Base-by-base conservation (phyloP, 768 basidiomycete species). In the Lentinula boryana region DNA sequence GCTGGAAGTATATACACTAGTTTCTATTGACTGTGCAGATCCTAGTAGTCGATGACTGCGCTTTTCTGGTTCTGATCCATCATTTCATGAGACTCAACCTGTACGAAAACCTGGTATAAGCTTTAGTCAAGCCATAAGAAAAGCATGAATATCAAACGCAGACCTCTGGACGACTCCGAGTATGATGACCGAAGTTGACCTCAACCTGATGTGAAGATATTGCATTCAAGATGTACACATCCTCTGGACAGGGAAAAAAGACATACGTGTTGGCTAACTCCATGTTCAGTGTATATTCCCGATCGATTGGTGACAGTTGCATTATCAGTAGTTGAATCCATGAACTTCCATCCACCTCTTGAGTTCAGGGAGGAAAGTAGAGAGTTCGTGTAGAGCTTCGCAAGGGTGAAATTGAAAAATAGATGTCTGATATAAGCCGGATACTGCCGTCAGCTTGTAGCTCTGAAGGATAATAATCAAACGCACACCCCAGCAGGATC, bases 361-460 rank as follows among this genome's bases (percentile, higher is more conserved):
- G 53, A 54, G 53, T 54, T 54, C 2, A 54, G 36, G n/a, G 53
- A 54, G 21, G 53, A 54, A 15, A 54, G 53, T 21, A 54, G 10
- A 54, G 53, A 33, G n/a, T 54, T 54, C 16, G 53, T 54, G 33
- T 54, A 54, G 4, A 54, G 35, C 12, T 54, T 54, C 13, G 53
- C 53, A 38, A 54, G 53, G n/a, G 53, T 54, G n/a, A 54, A 54
- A 13, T 54, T 54, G 35, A 54, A 54, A 18, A 54, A 54, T 18
- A 54, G 36, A 13, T 54, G 53, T n/a, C 53, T 54, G 10, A 6
- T 18, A 38, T 36, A 21, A 18, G 38, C n/a, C 5, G 16, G n/a
- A 44, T 8, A 44, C n/a, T 18, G 9, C 1, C 5, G 18, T 21
- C 18, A 38, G n/a, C 38, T 1, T 36, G 31, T 32, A 21, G 33